These are phyloP conservation scores for Trematosphaeria pertusa DNA, from an alignment of 2,329 filamentous ascomycete genomes.

Conservation along the genomic window DNA sequence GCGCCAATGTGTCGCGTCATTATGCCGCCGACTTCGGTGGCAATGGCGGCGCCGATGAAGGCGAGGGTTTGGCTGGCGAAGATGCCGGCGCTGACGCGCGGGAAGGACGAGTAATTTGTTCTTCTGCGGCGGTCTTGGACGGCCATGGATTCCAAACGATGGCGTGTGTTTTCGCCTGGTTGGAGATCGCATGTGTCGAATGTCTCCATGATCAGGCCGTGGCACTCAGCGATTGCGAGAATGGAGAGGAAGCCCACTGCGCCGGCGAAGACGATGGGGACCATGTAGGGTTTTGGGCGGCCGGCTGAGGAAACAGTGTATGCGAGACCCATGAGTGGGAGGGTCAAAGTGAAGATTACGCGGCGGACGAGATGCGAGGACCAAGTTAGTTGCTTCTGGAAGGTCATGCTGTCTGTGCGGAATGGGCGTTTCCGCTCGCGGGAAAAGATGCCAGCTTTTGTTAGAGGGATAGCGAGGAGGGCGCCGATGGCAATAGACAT, in stretches of 20 bases:
- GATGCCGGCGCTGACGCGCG: conserved; percentile 74
- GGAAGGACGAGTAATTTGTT: conserved; percentile 79
- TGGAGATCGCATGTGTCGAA: conserved; percentile 83
- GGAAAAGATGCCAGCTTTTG: conserved; percentile 74
- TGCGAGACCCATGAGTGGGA: conserved; percentile 71
- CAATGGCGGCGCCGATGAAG: conserved; percentile 72
- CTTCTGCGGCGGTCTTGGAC: conserved; percentile 54
- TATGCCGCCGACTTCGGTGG: conserved; percentile 72
- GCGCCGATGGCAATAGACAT: conserved; percentile 72
- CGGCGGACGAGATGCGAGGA: conserved; percentile 75
- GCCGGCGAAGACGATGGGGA: conserved; percentile 71
- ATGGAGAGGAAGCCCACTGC: conserved; percentile 74
- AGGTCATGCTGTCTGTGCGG: conserved; percentile 71
- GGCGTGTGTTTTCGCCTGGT: conserved; percentile 67
- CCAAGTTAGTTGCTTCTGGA: conserved; percentile 70
- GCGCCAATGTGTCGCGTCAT: conserved; percentile 71
- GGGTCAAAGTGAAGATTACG: conserved; percentile 68
- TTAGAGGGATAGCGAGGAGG: conserved; percentile 73
- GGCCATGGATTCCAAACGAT: conserved; percentile 55
- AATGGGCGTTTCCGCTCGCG: conserved; percentile 66
- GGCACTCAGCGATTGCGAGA: conserved; percentile 77
- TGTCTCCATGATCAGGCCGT: conserved; percentile 79
- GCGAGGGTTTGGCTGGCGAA: conserved; percentile 73
- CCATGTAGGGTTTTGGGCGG: conserved; percentile 61
- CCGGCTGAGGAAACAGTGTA: conserved; percentile 73